Conservation (phyloP, 2,329 filamentous ascomycete species). For the Aspergillus sp. region DNA sequence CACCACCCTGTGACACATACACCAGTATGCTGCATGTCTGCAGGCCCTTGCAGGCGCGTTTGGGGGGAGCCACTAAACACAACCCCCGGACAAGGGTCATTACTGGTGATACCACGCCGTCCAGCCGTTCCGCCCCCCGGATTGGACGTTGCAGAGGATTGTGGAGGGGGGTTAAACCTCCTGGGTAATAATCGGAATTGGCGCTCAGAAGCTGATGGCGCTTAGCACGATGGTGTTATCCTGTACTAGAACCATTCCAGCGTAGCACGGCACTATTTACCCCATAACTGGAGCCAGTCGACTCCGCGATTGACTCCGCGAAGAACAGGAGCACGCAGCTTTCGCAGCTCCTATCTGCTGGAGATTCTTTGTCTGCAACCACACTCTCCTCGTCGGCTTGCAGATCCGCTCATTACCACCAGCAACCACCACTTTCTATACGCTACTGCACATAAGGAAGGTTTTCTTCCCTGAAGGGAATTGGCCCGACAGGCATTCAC, state of each 20-base stretch:
- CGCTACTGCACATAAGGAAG: not conserved
- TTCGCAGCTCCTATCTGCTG: not conserved
- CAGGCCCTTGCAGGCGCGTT: slow-evolving; percentile 18
- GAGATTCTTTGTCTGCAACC: slow-evolving; percentile 6
- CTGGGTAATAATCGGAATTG: not conserved
- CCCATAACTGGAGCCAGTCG: not conserved
- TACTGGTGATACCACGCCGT: slow-evolving; percentile 12
- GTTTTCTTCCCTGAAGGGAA: not conserved
- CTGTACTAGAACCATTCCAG: not conserved
- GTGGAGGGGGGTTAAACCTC: not conserved
- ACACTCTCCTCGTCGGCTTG: not conserved
- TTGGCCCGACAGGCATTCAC: not conserved
- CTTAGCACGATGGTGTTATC: not conserved
- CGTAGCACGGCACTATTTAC: not conserved
- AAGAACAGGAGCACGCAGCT: not conserved
- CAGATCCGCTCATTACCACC: not conserved
- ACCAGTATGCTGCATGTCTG: slow-evolving; percentile 14
- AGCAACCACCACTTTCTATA: not conserved
- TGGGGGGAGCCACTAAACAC: slow-evolving; percentile 2
- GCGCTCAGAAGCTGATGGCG: not conserved
- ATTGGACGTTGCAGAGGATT: slow-evolving; percentile 8
- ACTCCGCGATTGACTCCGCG: not conserved
- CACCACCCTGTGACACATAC: slow-evolving; percentile 15
- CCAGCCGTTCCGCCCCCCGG: slow-evolving; percentile 9
- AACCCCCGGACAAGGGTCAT: not conserved